Evolutionary conservation across 2,329 filamentous ascomycete species (phyloP).

Genomic region (Aspergillus ruber): DNA sequence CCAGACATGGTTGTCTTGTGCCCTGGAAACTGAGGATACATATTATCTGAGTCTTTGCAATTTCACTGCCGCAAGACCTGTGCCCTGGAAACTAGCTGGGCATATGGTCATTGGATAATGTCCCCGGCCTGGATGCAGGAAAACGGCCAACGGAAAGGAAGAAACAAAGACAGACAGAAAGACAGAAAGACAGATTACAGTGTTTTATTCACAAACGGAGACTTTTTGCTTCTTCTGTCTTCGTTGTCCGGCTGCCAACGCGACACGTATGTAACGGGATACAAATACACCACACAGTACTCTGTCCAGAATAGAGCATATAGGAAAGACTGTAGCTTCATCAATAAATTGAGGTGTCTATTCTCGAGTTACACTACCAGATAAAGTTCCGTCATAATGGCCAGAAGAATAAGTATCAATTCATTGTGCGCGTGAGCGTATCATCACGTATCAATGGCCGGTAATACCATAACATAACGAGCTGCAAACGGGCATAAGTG

Average conservation of each 20-base stretch:
- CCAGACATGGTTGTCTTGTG: not conserved
- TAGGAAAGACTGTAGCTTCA: not conserved
- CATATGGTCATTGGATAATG: not conserved
- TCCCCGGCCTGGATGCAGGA: not conserved
- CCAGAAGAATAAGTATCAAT: no score
- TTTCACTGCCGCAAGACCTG: not conserved
- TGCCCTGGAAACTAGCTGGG: not conserved
- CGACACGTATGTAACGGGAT: not conserved
- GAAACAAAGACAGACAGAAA: not conserved
- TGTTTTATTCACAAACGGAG: not conserved
- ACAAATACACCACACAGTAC: not conserved
- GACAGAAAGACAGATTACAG: not conserved
- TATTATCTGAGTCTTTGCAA: not conserved
- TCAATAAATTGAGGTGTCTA: not conserved
- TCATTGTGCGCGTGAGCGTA: not conserved
- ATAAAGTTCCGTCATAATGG: no score
- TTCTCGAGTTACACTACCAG: not conserved
- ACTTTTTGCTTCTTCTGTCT: not conserved
- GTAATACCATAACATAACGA: not conserved
- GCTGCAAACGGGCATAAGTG: not conserved
- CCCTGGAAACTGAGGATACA: not conserved
- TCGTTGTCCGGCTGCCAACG: not conserved
- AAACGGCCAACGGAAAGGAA: not conserved
- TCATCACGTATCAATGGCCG: not conserved
- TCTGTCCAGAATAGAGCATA: not conserved